Evolutionary conservation across 176 grass and related monocot genomes (phyloP), one percentile per base, ranked within the genome.

Genomic region (Elaeis guineensis): DNA sequence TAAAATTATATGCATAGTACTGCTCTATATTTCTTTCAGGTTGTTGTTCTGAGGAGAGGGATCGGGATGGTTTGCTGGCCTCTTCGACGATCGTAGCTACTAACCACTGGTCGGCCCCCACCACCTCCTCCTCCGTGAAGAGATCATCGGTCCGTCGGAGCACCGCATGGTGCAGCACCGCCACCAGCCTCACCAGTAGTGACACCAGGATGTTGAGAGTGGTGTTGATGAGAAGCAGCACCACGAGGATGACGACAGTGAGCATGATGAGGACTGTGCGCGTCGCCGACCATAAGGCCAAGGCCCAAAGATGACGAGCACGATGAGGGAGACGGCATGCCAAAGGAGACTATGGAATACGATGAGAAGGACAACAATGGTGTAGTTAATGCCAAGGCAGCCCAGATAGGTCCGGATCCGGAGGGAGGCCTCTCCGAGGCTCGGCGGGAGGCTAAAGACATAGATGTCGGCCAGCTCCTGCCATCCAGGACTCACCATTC

Each of bases 331-430:
- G 73, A 65, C 39, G 11, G 93, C 87, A 21, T 89, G 84, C 84
- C 81, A 97, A 58, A 91, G 84, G 56, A 97, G 93, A 51, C 85
- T 87, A 54, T 86, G 58, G 86, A 90, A 86, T 63, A 91, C 62
- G 69, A 85, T 80, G 58, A 73, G 60, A 59, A 97, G 87, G 53
- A 91, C 79, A 60, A 97, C 28, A 64, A 97, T 97, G 35, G 87
- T 87, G 76, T 91, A 97, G 81, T 97, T 97, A 84, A 91, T 91
- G 81, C 83, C 75, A 73, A 91, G 91, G 66, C 89, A 86, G 18
- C 17, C 58, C 32, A 82, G 75, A 73, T 97, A 91, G 20, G 61
- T 75, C 63, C 93, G 93, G 69, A 89, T 82, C 52, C 93, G 93
- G 29, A 82, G 77, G 81, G 88, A 89, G 5, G 80, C 87, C 1